A percentile compares a stretch with the other conserved stretches of the same genome.
Conservation (phyloP, 164 flowering plant species). For the Chimonanthus salicifolius region DNA sequence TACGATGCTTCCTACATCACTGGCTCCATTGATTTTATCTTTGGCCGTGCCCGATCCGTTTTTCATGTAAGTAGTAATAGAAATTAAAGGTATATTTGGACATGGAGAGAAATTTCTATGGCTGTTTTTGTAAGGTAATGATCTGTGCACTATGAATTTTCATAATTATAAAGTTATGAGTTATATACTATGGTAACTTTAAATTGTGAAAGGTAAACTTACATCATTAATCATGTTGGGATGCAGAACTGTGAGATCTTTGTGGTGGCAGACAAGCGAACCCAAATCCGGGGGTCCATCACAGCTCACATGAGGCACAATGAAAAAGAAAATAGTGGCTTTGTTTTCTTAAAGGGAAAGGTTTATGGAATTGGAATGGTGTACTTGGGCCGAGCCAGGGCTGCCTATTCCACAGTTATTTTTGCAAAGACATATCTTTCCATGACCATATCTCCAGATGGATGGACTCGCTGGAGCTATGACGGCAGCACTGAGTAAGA, state of each 20-base stretch:
- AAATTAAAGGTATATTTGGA: not conserved
- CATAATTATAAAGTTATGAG: no score
- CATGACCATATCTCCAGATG: constrained; percentile 53
- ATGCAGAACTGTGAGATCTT: constrained; percentile 78
- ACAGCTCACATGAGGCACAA: constrained; percentile 63
- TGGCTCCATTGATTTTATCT: constrained; percentile 89
- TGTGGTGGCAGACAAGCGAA: constrained; percentile 54
- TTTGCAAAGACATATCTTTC: constrained; percentile 76
- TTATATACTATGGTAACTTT: no score
- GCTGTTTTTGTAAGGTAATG: no score
- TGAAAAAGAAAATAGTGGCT: constrained; percentile 51
- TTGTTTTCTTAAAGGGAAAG: constrained; percentile 61
- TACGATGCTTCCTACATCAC: constrained; percentile 76
- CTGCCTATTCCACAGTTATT: constrained; percentile 59
- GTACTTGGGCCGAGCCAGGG: constrained; percentile 74
- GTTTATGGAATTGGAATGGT: constrained; percentile 65
- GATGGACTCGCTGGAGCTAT: constrained; percentile 89
- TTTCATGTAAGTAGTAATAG: constrained; percentile 30
- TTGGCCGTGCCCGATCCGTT: constrained; percentile 59
- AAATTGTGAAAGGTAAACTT: no score
- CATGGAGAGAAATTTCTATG: no score
- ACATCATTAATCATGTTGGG: not conserved
- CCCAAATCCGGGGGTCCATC: constrained; percentile 63
- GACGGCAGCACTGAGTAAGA: constrained; percentile 54
- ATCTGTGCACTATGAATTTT: no score